Conservation (phyloP, 257 asterid genomes). For the Osmanthus fragrans region DNA sequence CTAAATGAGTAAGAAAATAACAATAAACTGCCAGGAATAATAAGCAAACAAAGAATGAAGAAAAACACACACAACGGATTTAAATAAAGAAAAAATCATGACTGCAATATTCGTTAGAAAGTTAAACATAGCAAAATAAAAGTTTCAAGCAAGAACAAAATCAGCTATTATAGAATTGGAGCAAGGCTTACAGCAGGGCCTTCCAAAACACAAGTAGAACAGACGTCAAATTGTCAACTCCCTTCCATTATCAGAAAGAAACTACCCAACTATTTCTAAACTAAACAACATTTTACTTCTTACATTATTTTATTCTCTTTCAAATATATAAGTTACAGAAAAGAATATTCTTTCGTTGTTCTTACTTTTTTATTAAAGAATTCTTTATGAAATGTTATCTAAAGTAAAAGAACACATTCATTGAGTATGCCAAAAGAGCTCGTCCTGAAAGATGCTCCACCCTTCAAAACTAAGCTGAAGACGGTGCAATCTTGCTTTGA, state of each 20-base stretch:
- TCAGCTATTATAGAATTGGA: not conserved
- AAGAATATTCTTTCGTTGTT: not conserved
- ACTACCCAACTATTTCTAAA: no score
- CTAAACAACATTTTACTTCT: no score
- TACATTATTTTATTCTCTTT: no score
- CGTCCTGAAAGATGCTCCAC: slow-evolving; percentile 2
- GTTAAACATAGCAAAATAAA: slow-evolving; percentile 10
- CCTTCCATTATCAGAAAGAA: no score
- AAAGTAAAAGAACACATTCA: not conserved
- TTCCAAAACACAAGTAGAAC: not conserved
- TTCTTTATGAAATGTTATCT: not conserved
- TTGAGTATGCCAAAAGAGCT: not conserved
- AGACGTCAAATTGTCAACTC: no score
- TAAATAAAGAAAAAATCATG: slow-evolving; percentile 17
- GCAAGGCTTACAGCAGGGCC: not conserved
- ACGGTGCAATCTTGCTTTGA: slow-evolving; percentile 18
- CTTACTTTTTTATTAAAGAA: not conserved
- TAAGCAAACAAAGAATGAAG: not conserved
- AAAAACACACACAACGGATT: slow-evolving; percentile 16
- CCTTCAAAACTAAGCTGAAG: slow-evolving; percentile 19
- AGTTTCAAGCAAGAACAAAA: slow-evolving; percentile 17
- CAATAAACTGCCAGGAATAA: not conserved
- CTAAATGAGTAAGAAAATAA: slow-evolving; percentile 17
- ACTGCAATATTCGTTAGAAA: slow-evolving; percentile 4
- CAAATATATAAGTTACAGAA: no score